These are phyloP conservation scores for Aspergillus hortae DNA, from an alignment of 2,329 filamentous ascomycete genomes.

Conservation along the genomic window DNA sequence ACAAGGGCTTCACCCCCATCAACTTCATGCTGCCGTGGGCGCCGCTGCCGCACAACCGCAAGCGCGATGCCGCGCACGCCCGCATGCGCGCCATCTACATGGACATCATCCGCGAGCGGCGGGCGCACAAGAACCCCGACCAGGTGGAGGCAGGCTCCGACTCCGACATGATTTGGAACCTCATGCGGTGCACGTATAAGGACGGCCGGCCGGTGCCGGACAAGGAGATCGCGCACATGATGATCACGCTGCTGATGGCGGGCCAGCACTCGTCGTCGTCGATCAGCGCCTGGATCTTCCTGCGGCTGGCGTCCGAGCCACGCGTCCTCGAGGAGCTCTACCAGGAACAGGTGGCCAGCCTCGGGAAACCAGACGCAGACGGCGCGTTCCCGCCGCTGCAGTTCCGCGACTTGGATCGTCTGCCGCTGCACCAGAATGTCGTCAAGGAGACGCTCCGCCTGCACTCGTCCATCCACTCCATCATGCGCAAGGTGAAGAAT, in stretches of 20 bases:
- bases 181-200: conserved; percentile 76
- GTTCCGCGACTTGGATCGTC: conserved; percentile 57
- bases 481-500: conserved; percentile 69
- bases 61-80: conserved; percentile 65
- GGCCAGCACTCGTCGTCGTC: conserved; percentile 78
- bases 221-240: conserved; percentile 76
- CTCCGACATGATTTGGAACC: conserved; percentile 72
- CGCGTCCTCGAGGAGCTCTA: conserved; percentile 68
- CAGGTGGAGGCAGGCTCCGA: conserved; percentile 29
- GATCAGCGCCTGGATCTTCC: conserved; percentile 72
- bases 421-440: conserved; percentile 60
- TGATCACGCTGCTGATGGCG: conserved; percentile 82
- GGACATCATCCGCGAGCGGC: conserved; percentile 64
- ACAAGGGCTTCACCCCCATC: conserved; percentile 73
- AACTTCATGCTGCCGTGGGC: conserved; percentile 81
- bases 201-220: conserved; percentile 66
- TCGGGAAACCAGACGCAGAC: conserved; percentile 32
- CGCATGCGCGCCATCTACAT: conserved; percentile 70
- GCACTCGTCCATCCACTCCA: conserved; percentile 69
- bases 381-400: conserved; percentile 52
- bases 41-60: conserved; percentile 71
- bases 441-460: conserved; percentile 70
- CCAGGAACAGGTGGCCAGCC: conserved; percentile 58
- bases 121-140: conserved; percentile 36
- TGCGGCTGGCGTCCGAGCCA: conserved; percentile 67